Conservation (phyloP, 106 monocot genomes). For the Apostasia shenzhenica region DNA sequence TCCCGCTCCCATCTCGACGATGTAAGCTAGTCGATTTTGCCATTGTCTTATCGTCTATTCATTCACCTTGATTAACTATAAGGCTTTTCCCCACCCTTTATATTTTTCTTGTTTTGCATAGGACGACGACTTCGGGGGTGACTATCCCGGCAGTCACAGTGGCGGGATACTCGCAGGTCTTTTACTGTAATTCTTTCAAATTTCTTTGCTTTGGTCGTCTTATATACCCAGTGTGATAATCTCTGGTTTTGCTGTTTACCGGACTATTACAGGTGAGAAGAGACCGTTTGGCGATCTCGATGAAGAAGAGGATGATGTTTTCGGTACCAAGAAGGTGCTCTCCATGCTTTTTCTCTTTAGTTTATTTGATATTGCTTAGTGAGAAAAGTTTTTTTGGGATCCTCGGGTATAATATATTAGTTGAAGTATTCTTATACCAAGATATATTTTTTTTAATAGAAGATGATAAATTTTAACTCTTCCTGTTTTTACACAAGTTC, state of each 20-base stretch:
- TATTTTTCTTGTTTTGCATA: slow-evolving; percentile 1
- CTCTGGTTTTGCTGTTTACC: neutral
- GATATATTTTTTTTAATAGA: no score
- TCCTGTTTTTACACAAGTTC: no score
- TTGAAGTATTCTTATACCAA: no score
- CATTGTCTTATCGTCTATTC: neutral
- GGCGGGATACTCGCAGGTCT: neutral
- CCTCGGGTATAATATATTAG: no score
- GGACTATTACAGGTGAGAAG: slow-evolving; percentile 11
- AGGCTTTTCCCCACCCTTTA: neutral
- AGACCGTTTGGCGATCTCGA: slow-evolving; percentile 22
- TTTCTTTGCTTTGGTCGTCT: neutral
- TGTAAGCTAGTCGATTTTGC: neutral
- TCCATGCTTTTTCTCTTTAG: no score
- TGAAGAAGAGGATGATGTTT: slow-evolving; percentile 23
- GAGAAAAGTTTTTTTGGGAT: no score
- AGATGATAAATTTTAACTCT: no score
- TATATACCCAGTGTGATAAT: neutral
- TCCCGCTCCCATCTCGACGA: slow-evolving; percentile 4
- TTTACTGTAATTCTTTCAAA: neutral
- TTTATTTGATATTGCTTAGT: no score
- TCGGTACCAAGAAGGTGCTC: slow-evolving; percentile 21
- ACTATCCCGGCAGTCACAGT: slow-evolving; percentile 4
- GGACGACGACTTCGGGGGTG: slow-evolving; percentile 25
- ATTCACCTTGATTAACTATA: neutral